phyloP scores from a whole-genome alignment of 2,329 filamentous ascomycete species.

The Aspergillus calidoustus region DNA sequence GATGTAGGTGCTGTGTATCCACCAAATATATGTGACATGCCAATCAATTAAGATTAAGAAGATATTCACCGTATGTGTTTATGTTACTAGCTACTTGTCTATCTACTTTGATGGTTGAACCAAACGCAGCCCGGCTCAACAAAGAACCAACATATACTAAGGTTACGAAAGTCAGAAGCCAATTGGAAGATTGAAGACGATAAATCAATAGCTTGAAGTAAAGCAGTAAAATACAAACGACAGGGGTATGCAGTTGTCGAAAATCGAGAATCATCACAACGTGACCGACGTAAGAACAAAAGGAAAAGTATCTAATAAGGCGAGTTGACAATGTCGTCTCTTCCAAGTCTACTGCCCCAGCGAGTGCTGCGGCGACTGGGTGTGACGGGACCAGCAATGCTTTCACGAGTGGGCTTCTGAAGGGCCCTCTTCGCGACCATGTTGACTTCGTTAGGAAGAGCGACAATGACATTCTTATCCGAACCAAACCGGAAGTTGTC shows the following conservation, averaged over 20 bases:
- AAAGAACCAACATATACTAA: background rate
- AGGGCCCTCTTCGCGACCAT: conserved; percentile 90
- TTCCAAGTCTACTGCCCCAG: conserved; percentile 59
- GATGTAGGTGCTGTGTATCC: too few relatives aligned
- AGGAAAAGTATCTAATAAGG: conserved; percentile 54
- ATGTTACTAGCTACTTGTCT: background rate
- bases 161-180: background rate
- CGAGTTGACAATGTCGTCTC: conserved; percentile 82
- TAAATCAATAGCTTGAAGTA: background rate
- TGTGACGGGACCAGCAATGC: conserved; percentile 70
- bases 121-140: background rate
- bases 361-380: conserved; percentile 44
- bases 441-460: conserved; percentile 94
- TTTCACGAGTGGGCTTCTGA: conserved; percentile 88
- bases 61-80: background rate
- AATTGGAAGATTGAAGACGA: background rate
- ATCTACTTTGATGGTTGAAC: background rate
- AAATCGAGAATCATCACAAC: conserved; percentile 12
- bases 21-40: too few relatives aligned
- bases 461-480: conserved; percentile 98
- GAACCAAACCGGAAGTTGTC: conserved; percentile 98
- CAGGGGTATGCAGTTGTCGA: conserved; percentile 17
- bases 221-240: conserved; percentile 5
- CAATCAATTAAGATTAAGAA: too few relatives aligned
- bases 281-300: conserved; percentile 10